Evolutionary conservation across 2,329 filamentous ascomycete species (phyloP).

Genomic region (Phialocephala subalpina): DNA sequence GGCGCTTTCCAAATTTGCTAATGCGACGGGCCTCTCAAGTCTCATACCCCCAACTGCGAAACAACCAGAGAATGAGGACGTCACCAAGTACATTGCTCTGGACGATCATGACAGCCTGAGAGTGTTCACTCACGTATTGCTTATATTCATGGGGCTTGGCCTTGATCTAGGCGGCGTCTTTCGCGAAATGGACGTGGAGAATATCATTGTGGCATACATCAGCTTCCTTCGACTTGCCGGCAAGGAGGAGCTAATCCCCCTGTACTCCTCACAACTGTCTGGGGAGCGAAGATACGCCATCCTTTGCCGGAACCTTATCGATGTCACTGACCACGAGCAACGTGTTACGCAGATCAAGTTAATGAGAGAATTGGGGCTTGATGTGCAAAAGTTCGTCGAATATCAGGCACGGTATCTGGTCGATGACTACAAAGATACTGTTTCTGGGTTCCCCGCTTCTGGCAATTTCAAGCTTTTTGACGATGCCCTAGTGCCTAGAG

Average conservation of each 20-base stretch:
- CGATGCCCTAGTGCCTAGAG: constrained; percentile 48
- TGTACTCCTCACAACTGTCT: constrained; percentile 85
- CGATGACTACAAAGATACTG: constrained; percentile 50
- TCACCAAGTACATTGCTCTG: constrained; percentile 59
- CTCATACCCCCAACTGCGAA: constrained; percentile 51
- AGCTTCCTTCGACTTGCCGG: constrained; percentile 77
- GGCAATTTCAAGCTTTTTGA: constrained; percentile 59
- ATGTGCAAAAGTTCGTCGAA: constrained; percentile 76
- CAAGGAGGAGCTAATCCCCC: constrained; percentile 80
- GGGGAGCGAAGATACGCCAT: constrained; percentile 71
- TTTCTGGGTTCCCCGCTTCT: constrained; percentile 49
- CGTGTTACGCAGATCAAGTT: constrained; percentile 75
- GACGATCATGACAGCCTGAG: constrained; percentile 71
- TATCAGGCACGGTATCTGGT: constrained; percentile 67
- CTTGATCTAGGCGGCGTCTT: constrained; percentile 53
- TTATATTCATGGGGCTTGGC: constrained; percentile 70
- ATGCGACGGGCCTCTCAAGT: constrained; percentile 51
- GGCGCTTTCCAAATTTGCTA: constrained; percentile 56
- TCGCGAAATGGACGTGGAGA: constrained; percentile 60
- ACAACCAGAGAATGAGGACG: constrained; percentile 46
- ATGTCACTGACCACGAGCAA: constrained; percentile 70
- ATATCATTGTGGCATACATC: constrained; percentile 83
- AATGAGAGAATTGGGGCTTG: constrained; percentile 77
- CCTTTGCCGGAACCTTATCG: constrained; percentile 79
- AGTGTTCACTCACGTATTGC: constrained; percentile 73